Evolutionary conservation across 1,284 basidiomycete genomes (phyloP), one percentile per base, ranked within the genome.

Genomic region (Schizopora paradoxa): DNA sequence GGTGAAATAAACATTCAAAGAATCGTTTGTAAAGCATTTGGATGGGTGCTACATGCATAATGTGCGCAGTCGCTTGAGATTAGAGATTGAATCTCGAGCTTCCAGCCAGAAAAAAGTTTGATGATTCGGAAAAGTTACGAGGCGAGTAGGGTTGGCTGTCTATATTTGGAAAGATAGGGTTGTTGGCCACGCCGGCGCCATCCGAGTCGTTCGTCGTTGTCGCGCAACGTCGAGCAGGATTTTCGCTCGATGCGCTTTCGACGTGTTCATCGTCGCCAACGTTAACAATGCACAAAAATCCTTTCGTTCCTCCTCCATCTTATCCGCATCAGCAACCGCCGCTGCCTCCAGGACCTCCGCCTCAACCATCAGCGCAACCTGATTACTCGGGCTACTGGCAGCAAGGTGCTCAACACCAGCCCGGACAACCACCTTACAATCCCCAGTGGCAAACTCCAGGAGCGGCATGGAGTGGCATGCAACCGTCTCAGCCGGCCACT

Each of bases 301-400:
- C 84, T 0, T 87, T 87, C 55, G 70, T 80, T 49, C 79, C 83
- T 21, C 75, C 78, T 41, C 76, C 81, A 14, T 70, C 74, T 31
- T 86, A 82, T 60, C 73, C 77, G 7, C 73, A 76, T 27, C 79
- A 78, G 40, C 84, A 84, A 57, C 83, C 85, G 2, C 86, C 85
- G 32, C 68, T 87, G 33, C 86, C 86, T 43, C 83, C 85, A 19
- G 86, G 83, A 16, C 86, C 82, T 47, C 84, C 86, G 13, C 85
- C 85, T 2, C 78, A 79, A 54, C 77, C 82, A 45, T 63, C 69
- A 35, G 45, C 22, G 13, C 80, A 82, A 53, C 74, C 76, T 36
- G 85, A 88, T 60, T 89, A 87, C 58, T 73, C 79, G 41, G 79
- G 76, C 0, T 89, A 86, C 64, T 88, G 85, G 85, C 73, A 78